A percentile compares a stretch with the other conserved stretches of the same genome.
These are phyloP conservation scores for Discostella stelligeroides DNA, from an alignment of 108 stramenopile genomes.

Conservation along the genomic window DNA sequence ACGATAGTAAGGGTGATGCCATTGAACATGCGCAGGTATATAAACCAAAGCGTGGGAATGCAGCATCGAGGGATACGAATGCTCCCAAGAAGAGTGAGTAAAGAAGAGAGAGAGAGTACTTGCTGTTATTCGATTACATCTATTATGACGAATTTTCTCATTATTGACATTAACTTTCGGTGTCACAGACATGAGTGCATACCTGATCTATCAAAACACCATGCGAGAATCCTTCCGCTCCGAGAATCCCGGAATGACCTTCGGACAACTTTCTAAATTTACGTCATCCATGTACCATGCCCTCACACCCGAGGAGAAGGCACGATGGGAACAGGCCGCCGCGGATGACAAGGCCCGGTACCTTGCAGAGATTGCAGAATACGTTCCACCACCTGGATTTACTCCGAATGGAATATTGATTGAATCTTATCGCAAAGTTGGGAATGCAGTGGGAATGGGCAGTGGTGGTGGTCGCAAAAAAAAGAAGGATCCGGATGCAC, in stretches of 20 bases:
- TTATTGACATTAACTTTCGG: background rate
- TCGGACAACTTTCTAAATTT: constrained; percentile 39
- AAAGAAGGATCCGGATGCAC: constrained; percentile 52
- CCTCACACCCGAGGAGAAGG: constrained; percentile 31
- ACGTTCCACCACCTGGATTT: constrained; percentile 36
- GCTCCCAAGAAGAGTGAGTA: constrained; percentile 33
- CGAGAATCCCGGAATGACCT: constrained; percentile 43
- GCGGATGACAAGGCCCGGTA: constrained; percentile 37
- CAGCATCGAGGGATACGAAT: constrained; percentile 18
- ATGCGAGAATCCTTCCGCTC: constrained; percentile 40
- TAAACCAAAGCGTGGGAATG: background rate
- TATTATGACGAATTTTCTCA: no score
- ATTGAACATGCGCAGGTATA: constrained; percentile 33
- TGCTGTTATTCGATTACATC: background rate
- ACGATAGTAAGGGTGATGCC: constrained; percentile 84
- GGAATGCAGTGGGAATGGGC: background rate
- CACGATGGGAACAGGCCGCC: constrained; percentile 36
- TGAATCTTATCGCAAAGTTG: background rate
- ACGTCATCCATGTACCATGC: constrained; percentile 27
- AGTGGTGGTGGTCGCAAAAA: constrained; percentile 23
- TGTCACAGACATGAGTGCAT: constrained; percentile 23
- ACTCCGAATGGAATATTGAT: constrained; percentile 13
- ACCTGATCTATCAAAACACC: constrained; percentile 38
- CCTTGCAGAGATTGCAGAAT: constrained; percentile 27
- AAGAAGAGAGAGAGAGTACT: background rate